Base-by-base conservation (phyloP, 257 asterid species). In the Haberlea rhodopensis region DNA sequence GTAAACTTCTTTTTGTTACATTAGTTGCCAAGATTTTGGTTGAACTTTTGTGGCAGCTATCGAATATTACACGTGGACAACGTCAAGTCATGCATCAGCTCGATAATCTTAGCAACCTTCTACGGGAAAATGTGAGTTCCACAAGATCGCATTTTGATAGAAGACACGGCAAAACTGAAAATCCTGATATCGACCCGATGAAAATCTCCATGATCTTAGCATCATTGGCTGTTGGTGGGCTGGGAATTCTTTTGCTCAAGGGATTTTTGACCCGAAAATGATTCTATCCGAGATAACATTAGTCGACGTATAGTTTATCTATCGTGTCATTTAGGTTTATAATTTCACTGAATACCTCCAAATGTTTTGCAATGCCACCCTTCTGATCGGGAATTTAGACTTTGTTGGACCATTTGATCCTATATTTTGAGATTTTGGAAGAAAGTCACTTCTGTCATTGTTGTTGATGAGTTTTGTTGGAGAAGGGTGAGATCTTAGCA, bases 61-160 rank as follows among this genome's bases (percentile, higher is more conserved):
- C 89, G 29, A 81, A 65, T 57, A 69, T 94, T 58, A 73, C 81
- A 19, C 83, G 96, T 8, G 83, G 94, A 8, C 99, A 94, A 34
- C 89, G 90, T 60, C 97, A 94, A 79, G 75, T 86, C 37, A 78
- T 90, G 78, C 90, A 83, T 55, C 96, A 88, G 77, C 77, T 90
- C 54, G 97, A 86, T 46, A 86, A 77, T 45, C 87, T 94, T 23
- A 81, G 68, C 75, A 86, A 57, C 53, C 77, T 86, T 70, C 65
- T 94, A 9, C 89, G 49, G 15, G 49, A 43, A 43, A 15, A 43
- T 15, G 49, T 43, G 49, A 43, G 7, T 7, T 43, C 49, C 49
- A 15, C 6, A 19, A 72, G 55, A 64, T 68, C 78, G 6, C 62
- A 53, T 23, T 66, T 62, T 5, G 63, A 45, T 59, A 53, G 8